phyloP scores from a whole-genome alignment of 305 asterid species.

The Caryopteris hybrid region DNA sequence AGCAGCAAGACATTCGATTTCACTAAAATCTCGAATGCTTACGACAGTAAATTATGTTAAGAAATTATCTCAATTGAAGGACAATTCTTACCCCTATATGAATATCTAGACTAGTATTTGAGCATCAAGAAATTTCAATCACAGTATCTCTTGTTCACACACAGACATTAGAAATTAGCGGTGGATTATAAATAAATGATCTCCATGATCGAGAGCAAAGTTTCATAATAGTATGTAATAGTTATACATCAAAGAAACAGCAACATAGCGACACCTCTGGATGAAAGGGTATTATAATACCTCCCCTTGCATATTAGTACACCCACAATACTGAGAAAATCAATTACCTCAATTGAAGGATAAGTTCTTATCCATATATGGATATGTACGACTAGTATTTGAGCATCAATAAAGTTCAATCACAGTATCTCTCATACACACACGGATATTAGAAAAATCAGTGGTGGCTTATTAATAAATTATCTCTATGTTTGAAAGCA shows the following conservation, averaged over 20 bases:
- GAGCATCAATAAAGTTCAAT: neutral
- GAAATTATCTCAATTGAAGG: neutral
- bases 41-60: neutral
- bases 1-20: neutral
- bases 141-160: neutral
- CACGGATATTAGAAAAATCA: neutral
- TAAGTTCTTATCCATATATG: neutral
- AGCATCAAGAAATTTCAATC: neutral
- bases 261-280: neutral
- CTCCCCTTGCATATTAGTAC: conserved; percentile 13
- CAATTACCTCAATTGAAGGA: too few relatives aligned
- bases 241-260: neutral
- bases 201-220: neutral
- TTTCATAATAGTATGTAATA: neutral
- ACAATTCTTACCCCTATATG: neutral
- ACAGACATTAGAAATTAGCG: neutral
- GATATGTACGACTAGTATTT: neutral
- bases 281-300: neutral
- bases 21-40: neutral
- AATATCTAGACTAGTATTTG: neutral
- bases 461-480: neutral
- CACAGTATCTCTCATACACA: neutral
- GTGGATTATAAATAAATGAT: neutral
- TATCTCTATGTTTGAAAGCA: neutral
- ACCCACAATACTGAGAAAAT: neutral